Evolutionary conservation across 148 eudicot genomes (phyloP).

Genomic region (Rhododendron simsii): DNA sequence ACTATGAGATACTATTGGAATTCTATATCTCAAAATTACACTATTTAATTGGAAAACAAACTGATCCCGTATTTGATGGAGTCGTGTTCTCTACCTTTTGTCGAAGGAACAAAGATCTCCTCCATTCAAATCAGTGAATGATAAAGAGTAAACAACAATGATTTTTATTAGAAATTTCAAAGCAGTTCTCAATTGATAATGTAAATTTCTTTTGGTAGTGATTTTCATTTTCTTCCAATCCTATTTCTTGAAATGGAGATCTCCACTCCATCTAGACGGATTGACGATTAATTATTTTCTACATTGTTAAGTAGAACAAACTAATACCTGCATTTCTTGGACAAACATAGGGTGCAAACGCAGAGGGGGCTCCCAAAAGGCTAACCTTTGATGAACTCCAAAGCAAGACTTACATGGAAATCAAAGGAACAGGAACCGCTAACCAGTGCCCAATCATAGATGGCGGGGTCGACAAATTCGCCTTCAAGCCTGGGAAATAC

Average conservation of each 20-base stretch:
- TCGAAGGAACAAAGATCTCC: neutral
- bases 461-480: conserved; percentile 60
- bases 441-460: conserved; percentile 95
- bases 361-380: conserved; percentile 79
- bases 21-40: neutral
- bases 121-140: neutral
- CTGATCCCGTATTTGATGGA: too few species aligned
- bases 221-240: neutral
- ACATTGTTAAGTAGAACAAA: neutral
- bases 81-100: too few species aligned
- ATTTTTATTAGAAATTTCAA: neutral
- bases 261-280: neutral
- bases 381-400: conserved; percentile 89
- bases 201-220: neutral
- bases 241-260: neutral
- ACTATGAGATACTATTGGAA: too few species aligned
- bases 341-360: conserved; percentile 73
- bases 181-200: neutral
- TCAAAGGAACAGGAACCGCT: conserved; percentile 96
- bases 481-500: conserved; percentile 94
- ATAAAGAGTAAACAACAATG: neutral
- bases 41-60: too few species aligned
- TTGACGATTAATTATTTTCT: neutral
- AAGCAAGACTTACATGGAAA: conserved; percentile 94
- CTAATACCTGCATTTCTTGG: neutral